These are phyloP conservation scores for Botryotinia globosa DNA, from an alignment of 2,329 filamentous ascomycete genomes.

Conservation along the genomic window DNA sequence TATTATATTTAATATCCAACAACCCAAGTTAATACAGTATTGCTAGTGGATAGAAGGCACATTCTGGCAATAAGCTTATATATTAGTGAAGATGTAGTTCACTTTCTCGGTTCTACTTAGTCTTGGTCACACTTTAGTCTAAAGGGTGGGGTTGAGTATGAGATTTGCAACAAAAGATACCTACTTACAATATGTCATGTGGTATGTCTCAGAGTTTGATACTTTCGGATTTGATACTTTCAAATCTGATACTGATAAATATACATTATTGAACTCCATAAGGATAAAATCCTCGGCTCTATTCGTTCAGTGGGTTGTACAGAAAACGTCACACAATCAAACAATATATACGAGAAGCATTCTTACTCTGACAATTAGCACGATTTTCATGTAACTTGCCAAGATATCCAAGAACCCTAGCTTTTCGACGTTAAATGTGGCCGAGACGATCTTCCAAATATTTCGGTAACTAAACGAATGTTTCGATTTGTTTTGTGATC, in stretches of 20 bases:
- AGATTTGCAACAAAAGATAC: neutral
- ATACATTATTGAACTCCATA: neutral
- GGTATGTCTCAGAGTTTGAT: neutral
- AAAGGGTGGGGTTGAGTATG: neutral
- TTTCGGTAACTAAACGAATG: neutral
- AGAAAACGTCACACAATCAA: neutral
- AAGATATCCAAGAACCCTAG: neutral
- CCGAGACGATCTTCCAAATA: neutral
- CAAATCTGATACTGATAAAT: neutral
- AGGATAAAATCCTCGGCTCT: neutral
- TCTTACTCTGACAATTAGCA: neutral
- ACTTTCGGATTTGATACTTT: neutral
- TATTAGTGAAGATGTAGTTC: neutral
- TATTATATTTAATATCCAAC: neutral
- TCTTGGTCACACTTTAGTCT: neutral
- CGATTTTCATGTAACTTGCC: neutral
- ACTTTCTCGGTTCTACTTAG: neutral
- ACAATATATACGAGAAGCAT: neutral
- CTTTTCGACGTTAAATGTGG: neutral
- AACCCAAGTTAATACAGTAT: neutral
- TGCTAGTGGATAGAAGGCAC: neutral
- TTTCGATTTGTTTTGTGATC: neutral
- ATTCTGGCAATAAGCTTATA: neutral
- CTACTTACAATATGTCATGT: neutral
- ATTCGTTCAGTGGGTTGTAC: neutral